Evolutionary conservation across 2,329 filamentous ascomycete genomes (phyloP).

Genomic region (Fusarium tuaranense): DNA sequence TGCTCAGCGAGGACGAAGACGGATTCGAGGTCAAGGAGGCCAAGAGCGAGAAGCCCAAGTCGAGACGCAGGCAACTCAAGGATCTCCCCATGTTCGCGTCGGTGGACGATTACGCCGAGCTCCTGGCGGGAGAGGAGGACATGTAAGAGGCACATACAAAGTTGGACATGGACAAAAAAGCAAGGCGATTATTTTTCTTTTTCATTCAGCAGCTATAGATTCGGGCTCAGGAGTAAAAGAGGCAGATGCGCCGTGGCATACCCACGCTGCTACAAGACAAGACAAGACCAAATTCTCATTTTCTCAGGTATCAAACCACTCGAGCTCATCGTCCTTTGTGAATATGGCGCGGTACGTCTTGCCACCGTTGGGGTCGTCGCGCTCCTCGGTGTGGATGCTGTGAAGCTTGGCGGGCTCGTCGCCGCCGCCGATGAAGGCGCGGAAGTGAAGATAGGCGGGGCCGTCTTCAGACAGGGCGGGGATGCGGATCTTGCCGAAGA

Average conservation of each 20-base stretch:
- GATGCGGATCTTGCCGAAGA: slow-evolving; percentile 79
- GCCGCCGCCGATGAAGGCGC: slow-evolving; percentile 88
- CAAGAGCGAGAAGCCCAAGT: slow-evolving; percentile 57
- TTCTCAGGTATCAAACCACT: slow-evolving; percentile 64
- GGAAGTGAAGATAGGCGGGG: slow-evolving; percentile 83
- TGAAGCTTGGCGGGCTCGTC: slow-evolving; percentile 84
- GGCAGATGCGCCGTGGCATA: slow-evolving; percentile 20
- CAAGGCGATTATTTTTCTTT: slow-evolving; percentile 29
- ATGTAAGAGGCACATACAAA: slow-evolving; percentile 37
- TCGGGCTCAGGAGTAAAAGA: slow-evolving; percentile 32
- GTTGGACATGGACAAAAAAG: slow-evolving; percentile 17
- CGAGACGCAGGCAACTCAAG: slow-evolving; percentile 87
- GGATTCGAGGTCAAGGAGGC: slow-evolving; percentile 73
- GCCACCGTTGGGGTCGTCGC: slow-evolving; percentile 89
- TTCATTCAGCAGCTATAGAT: slow-evolving; percentile 28
- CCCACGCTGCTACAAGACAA: slow-evolving; percentile 6
- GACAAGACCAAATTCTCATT: slow-evolving; percentile 20
- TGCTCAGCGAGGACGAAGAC: slow-evolving; percentile 54
- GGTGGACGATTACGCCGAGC: slow-evolving; percentile 90
- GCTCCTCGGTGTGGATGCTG: slow-evolving; percentile 94
- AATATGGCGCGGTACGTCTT: slow-evolving; percentile 95
- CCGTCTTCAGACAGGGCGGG: slow-evolving; percentile 60
- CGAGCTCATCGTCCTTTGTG: slow-evolving; percentile 88
- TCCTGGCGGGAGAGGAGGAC: slow-evolving; percentile 80
- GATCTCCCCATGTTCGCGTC: slow-evolving; percentile 92